A percentile compares a stretch with the other conserved stretches of the same genome.
Conservation (phyloP, 306 rosid genomes). For the Trifolium repens region DNA sequence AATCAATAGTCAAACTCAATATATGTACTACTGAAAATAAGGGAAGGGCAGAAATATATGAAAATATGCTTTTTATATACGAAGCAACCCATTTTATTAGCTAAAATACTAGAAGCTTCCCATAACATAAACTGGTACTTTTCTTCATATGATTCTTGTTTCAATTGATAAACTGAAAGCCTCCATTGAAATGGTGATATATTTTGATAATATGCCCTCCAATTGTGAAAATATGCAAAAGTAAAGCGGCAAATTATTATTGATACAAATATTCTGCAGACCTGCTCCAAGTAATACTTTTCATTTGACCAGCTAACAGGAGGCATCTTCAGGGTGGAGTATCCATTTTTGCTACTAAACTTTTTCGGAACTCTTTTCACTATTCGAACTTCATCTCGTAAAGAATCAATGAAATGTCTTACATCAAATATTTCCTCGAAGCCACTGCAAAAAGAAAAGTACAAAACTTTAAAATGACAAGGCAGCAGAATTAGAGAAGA, state of each 20-base stretch:
- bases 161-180: neutral
- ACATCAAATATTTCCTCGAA: slow-evolving; percentile 93
- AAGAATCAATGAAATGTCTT: slow-evolving; percentile 80
- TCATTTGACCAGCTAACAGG: slow-evolving; percentile 98
- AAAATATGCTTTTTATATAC: slow-evolving; percentile 16
- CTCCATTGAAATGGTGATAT: no score
- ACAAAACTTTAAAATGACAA: slow-evolving; percentile 41
- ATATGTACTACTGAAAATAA: slow-evolving; percentile 11
- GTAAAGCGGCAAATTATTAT: neutral
- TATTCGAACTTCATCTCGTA: slow-evolving; percentile 90
- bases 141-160: neutral
- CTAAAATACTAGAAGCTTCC: slow-evolving; percentile 27
- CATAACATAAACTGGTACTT: slow-evolving; percentile 48
- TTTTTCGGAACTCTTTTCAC: slow-evolving; percentile 88
- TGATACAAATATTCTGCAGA: slow-evolving; percentile 39
- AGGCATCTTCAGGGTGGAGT: slow-evolving; percentile 69
- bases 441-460: slow-evolving; percentile 62
- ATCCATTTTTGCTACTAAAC: slow-evolving; percentile 65
- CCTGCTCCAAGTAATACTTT: slow-evolving; percentile 89
- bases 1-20: slow-evolving; percentile 42
- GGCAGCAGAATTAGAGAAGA: slow-evolving; percentile 37
- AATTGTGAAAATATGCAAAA: neutral
- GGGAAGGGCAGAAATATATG: slow-evolving; percentile 28
- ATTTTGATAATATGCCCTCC: neutral
- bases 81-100: slow-evolving; percentile 5